These are phyloP conservation scores for Holtermanniella nyarrowii DNA, from an alignment of 768 basidiomycete species.

Conservation along the genomic window DNA sequence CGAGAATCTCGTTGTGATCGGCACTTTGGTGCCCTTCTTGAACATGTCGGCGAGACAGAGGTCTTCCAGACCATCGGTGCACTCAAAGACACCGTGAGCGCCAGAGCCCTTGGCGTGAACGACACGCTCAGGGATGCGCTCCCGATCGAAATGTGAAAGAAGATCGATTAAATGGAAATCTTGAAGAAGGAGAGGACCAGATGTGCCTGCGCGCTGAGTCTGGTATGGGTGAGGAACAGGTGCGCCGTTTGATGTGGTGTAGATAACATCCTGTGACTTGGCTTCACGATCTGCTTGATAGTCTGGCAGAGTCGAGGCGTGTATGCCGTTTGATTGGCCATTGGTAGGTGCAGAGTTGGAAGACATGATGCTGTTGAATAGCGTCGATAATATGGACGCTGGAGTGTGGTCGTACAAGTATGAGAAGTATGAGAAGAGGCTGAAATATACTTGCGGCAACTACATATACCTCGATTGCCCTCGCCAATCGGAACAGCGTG, in stretches of 20 bases:
- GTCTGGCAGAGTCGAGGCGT: slow-evolving; percentile 7
- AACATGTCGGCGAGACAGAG: slow-evolving; percentile 42
- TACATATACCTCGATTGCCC: no score
- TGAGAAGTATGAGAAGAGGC: no score
- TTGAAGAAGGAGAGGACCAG: slow-evolving; percentile 81
- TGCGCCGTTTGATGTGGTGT: slow-evolving; percentile 79
- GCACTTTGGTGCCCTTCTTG: slow-evolving; percentile 40
- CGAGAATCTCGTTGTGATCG: slow-evolving; percentile 39
- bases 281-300: slow-evolving; percentile 26
- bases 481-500: no score
- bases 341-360: no score
- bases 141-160: slow-evolving; percentile 59
- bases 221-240: slow-evolving; percentile 51
- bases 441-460: no score
- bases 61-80: slow-evolving; percentile 42
- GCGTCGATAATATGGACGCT: no score
- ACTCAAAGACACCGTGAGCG: slow-evolving; percentile 43
- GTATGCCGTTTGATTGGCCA: no score
- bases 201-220: slow-evolving; percentile 59
- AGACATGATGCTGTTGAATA: no score
- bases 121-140: slow-evolving; percentile 43
- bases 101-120: slow-evolving; percentile 58
- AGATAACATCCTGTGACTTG: slow-evolving; percentile 42
- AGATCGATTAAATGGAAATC: slow-evolving; percentile 63
- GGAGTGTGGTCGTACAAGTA: no score